Base-by-base conservation (phyloP, 2,329 filamentous ascomycete species). In the Alternaria arbusti region DNA sequence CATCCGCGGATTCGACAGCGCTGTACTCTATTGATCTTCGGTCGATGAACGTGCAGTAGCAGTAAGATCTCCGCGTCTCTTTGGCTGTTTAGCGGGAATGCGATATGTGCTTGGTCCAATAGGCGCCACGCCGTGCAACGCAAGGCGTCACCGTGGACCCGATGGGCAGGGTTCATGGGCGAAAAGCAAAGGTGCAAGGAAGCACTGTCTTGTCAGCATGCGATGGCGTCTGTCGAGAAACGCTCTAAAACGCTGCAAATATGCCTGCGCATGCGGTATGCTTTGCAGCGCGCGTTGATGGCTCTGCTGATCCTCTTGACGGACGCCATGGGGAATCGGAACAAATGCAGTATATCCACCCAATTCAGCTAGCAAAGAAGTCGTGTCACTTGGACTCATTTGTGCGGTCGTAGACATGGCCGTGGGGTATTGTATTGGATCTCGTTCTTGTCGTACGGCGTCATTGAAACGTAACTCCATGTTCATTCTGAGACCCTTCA, bases 401-500 rank as follows among this genome's bases (percentile, higher is more conserved):
- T 71, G 69, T 77, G 66, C 65, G 20, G 70, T 66, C 47, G 44
- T 70, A 57, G 63, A 55, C 64, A 59, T 51, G 47, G 65, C 66
- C 49, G 52, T 65, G 64, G 63, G 66, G 66, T 66, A 65, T 72
- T 57, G 64, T 61, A 64, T 71, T 66, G 64, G 67, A 59, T 57
- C 63, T 66, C 63, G 58, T 67, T 64, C 66, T 66, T 40, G 74
- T 72, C 11, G 66, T 70, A 78, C 77, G 66, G 64, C 72, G 68
- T 72, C 62, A 63, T 49, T 67, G 71, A 72, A 75, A 76, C 74
- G 77, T 77, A 76, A 76, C 74, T 70, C 57, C 61, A 68, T 66
- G 68, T 64, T 28, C 56, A 54, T 64, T 58, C 63, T 61, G 65
- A 61, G 58, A 22, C 26, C 49, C 65, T 66, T 69, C 49, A 49